These are phyloP conservation scores for Dictyostelium citrinum DNA, from an alignment of 78 protist species.

Conservation along the genomic window DNA sequence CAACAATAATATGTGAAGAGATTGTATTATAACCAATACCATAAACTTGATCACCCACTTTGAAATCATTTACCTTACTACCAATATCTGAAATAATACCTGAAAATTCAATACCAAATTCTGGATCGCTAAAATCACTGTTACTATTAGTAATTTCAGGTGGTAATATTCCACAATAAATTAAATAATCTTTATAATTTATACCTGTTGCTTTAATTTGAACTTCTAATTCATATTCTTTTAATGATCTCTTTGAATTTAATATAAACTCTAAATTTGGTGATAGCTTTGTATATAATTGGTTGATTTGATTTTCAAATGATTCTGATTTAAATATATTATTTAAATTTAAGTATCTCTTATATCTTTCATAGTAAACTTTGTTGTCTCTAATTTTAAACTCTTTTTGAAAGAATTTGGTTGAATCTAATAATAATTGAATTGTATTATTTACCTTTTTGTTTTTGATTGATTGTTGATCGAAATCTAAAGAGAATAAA, in stretches of 20 bases:
- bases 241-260: background rate
- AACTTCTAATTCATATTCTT: conserved; percentile 22
- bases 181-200: conserved; percentile 42
- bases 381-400: background rate
- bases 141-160: background rate
- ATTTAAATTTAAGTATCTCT: background rate
- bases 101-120: conserved; percentile 1
- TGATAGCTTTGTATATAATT: background rate
- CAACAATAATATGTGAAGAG: background rate
- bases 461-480: background rate
- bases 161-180: conserved; percentile 27
- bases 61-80: background rate
- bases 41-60: background rate
- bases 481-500: background rate
- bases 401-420: background rate
- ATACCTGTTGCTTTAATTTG: conserved; percentile 35
- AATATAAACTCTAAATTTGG: background rate
- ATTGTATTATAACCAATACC: background rate
- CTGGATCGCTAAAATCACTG: background rate
- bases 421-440: background rate
- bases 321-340: background rate
- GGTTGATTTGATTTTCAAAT: background rate
- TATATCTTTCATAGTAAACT: background rate
- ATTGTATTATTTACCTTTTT: background rate
- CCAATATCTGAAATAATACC: background rate